Evolutionary conservation across 495 filamentous ascomycete species (phyloP), one percentile per base, ranked within the genome.

Genomic region (Baudoinia panamericana): DNA sequence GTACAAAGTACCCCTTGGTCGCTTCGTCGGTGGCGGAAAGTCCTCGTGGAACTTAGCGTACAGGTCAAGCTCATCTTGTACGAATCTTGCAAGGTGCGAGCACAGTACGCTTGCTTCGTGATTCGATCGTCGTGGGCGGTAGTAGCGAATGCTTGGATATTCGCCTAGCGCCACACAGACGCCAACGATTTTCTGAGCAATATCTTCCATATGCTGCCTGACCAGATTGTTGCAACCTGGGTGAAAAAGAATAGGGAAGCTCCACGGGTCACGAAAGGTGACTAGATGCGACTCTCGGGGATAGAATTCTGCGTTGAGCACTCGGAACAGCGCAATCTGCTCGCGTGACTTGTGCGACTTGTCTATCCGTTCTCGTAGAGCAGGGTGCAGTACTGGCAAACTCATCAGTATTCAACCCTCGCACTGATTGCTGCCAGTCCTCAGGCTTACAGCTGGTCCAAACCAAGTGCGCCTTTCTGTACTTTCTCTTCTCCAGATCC

Each of bases 231-330:
- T 88, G 60, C 92, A 96, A 34, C 69, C 72, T 9, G 90, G 88
- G 56, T 96, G 87, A 64, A 80, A 97, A 36, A 97, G 62, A 9
- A 88, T 71, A 3, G 84, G 87, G 55, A 96, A 96, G 61, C 86
- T 94, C 70, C 77, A 92, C 0, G 92, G 88, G 58, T 96, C 90
- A 41, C 81, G 70, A 47, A 96, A 93, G 1, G 84, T 93, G 46
- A 94, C 65, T 23, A 97, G 61, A 53, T 84, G 83, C 10, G 92
- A 93, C 64, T 97, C 90, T 41, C 82, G 75, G 17, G 90, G 86
- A 57, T 76, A 88, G 58, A 73, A 97, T 58, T 93, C 81, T 58
- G 93, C 66, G 25, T 83, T 81, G 45, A 96, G 68, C 12, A 80
- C 76, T 26, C 73, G 71, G 53, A 81, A 78, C 29, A 67, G 70